phyloP scores from a whole-genome alignment of 1,284 basidiomycete species.

The Fomitopsis pinicola region DNA sequence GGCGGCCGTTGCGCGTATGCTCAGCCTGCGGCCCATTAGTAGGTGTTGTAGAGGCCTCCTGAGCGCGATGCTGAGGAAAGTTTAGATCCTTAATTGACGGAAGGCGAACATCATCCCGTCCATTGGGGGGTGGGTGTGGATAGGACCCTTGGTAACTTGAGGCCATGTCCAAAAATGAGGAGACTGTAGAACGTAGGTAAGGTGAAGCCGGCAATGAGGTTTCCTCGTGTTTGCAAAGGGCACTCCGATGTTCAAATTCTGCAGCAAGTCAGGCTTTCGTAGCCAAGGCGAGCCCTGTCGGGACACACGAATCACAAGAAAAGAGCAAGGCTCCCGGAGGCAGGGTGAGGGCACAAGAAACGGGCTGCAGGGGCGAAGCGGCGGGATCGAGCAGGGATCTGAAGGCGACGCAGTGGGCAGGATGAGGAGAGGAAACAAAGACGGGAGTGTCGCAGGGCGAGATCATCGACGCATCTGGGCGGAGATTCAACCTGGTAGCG shows the following conservation, averaged over 20 bases:
- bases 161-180: constrained; percentile 23
- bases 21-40: constrained; percentile 14
- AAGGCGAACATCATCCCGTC: constrained; percentile 44
- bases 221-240: not conserved
- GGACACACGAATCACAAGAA: not conserved
- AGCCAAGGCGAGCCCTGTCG: not conserved
- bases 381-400: constrained; percentile 2
- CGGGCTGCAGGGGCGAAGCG: not conserved
- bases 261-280: not conserved
- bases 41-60: constrained; percentile 23
- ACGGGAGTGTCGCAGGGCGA: constrained; percentile 18
- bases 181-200: constrained; percentile 2
- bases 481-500: constrained; percentile 22
- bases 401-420: constrained; percentile 9
- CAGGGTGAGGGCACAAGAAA: not conserved
- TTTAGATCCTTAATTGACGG: constrained; percentile 67
- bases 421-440: constrained; percentile 21
- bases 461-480: constrained; percentile 25
- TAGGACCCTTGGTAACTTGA: constrained; percentile 26
- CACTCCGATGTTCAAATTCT: not conserved
- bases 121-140: constrained; percentile 25
- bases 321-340: too few species aligned
- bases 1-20: constrained; percentile 16
- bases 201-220: not conserved
- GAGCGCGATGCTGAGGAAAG: constrained; percentile 36